Evolutionary conservation across 805 yeast species (phyloP).

Genomic region (Ogataea methylovora): DNA sequence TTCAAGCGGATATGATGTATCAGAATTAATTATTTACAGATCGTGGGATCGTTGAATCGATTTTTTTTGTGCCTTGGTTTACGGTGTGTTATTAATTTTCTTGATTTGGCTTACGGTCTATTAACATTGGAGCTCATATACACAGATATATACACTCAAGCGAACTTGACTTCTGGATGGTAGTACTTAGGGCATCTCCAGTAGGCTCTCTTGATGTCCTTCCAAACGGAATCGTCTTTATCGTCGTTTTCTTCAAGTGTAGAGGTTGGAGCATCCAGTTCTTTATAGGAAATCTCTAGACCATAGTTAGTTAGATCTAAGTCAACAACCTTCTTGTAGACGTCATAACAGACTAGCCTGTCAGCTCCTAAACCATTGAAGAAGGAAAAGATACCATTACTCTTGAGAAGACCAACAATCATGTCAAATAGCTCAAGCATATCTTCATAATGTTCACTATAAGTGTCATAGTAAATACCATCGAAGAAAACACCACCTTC

Average conservation of each 20-base stretch:
- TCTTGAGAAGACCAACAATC: constrained; percentile 74
- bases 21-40: too few species aligned
- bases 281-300: constrained; percentile 48
- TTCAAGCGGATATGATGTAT: too few species aligned
- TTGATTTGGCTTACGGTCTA: too few species aligned
- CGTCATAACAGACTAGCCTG: constrained; percentile 68
- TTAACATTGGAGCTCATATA: too few species aligned
- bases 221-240: constrained; percentile 45
- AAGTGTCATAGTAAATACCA: constrained; percentile 92
- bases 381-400: constrained; percentile 80
- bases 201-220: constrained; percentile 51
- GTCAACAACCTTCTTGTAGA: constrained; percentile 75
- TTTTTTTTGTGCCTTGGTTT: too few species aligned
- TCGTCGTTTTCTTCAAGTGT: constrained; percentile 27
- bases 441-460: constrained; percentile 84
- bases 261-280: constrained; percentile 37
- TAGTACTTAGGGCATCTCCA: constrained; percentile 65
- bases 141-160: background rate
- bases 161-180: constrained; percentile 54
- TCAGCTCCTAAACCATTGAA: constrained; percentile 90
- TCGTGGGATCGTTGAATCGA: too few species aligned
- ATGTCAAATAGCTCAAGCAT: constrained; percentile 80
- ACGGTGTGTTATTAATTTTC: too few species aligned
- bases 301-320: constrained; percentile 79
- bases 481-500: constrained; percentile 71